Evolutionary conservation across 2,329 filamentous ascomycete genomes (phyloP).

Genomic region (Fusarium nygamai): DNA sequence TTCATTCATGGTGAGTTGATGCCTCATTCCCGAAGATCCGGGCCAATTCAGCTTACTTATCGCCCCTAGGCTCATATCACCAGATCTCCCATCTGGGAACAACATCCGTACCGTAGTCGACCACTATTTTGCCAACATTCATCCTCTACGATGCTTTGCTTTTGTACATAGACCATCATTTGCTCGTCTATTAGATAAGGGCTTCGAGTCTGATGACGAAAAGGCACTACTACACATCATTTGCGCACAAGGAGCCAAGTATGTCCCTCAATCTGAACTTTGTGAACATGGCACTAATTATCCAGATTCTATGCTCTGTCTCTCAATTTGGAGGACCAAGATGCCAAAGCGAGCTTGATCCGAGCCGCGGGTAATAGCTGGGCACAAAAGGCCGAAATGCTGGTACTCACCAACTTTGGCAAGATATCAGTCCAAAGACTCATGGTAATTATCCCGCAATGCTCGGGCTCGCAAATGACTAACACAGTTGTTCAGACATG

Average conservation of each 20-base stretch:
- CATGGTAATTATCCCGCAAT: slow-evolving; percentile 45
- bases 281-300: slow-evolving; percentile 4
- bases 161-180: slow-evolving; percentile 54
- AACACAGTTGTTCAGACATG: slow-evolving; percentile 44
- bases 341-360: slow-evolving; percentile 44
- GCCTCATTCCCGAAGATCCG: neutral
- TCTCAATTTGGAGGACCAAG: slow-evolving; percentile 45
- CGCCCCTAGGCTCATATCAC: slow-evolving; percentile 46
- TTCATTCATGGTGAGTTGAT: slow-evolving; percentile 38
- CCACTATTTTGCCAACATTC: slow-evolving; percentile 53
- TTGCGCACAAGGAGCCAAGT: slow-evolving; percentile 53
- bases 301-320: slow-evolving; percentile 49
- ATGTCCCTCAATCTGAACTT: neutral
- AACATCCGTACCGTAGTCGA: slow-evolving; percentile 51
- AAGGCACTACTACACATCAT: slow-evolving; percentile 50
- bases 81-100: slow-evolving; percentile 47
- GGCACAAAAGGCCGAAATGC: slow-evolving; percentile 51
- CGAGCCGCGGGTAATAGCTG: slow-evolving; percentile 50
- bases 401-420: slow-evolving; percentile 51
- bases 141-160: slow-evolving; percentile 53
- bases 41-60: neutral
- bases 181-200: slow-evolving; percentile 51
- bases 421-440: slow-evolving; percentile 52
- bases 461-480: neutral
- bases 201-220: slow-evolving; percentile 50